phyloP scores from a whole-genome alignment of 169 alveolate genomes.

The Plasmodium berghei region DNA sequence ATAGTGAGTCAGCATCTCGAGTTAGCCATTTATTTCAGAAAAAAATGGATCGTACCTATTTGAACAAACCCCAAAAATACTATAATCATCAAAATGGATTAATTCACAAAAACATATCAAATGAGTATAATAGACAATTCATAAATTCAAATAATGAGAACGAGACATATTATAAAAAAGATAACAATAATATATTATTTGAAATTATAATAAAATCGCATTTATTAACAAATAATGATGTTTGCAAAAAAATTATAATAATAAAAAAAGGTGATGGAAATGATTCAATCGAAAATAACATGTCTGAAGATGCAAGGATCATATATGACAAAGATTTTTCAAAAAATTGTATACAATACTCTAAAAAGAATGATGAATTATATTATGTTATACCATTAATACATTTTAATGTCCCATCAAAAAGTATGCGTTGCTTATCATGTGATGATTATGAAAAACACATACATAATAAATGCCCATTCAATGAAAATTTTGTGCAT shows the following conservation, averaged over 20 bases:
- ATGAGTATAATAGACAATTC: too few species aligned
- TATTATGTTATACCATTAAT: conserved; percentile 40
- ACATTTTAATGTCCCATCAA: conserved; percentile 37
- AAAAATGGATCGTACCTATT: conserved; percentile 9
- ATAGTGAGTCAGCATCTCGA: too few species aligned
- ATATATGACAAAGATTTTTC: not conserved
- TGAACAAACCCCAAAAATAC: conserved; percentile 5
- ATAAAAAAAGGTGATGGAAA: conserved; percentile 5
- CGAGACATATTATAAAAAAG: not conserved
- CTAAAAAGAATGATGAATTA: conserved; percentile 12
- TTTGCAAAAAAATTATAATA: conserved; percentile 36
- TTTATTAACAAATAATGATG: conserved; percentile 14
- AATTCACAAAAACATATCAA: too few species aligned
- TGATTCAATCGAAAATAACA: not conserved
- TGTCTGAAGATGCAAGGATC: not conserved
- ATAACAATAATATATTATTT: not conserved
- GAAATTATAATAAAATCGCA: conserved; percentile 16
- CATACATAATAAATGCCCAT: conserved; percentile 8
- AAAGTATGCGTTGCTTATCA: conserved; percentile 39
- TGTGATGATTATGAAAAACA: conserved; percentile 39
- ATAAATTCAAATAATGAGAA: too few species aligned
- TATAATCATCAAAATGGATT: not conserved
- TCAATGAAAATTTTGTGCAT: conserved; percentile 22
- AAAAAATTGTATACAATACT: conserved; percentile 9
- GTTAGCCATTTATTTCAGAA: conserved; percentile 5